Evolutionary conservation across 2,329 filamentous ascomycete genomes (phyloP), one percentile per base, ranked within the genome.

Genomic region (Aureobasidium lini): DNA sequence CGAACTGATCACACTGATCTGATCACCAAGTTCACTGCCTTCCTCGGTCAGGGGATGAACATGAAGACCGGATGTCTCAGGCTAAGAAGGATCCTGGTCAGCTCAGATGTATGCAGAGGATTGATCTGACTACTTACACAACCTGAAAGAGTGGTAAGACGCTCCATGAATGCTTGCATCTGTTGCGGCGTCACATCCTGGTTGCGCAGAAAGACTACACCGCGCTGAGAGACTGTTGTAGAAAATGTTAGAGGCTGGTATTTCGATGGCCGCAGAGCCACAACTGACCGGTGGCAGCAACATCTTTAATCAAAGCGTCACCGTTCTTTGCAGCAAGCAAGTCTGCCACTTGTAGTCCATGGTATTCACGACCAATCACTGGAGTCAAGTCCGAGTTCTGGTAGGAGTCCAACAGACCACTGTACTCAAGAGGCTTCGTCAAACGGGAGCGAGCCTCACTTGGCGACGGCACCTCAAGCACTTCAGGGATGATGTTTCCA

Each of bases 1-100:
- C 53, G 77, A 79, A 59, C 77, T 81, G 67, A 84, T 83, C 57
- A 83, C 79, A 58, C 75, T 79, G 63, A 84, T 79, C 66, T 84
- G 76, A 64, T 82, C 79, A 37, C 79, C 79, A 0, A 80, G 72
- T 64, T 83, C 78, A 60, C 76, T 78, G 18, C 75, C 76, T 62
- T 79, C 77, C 61, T 82, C 78, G 0, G 77, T 78, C 29, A 83
- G 65, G 6, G 81, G 81, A 63, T 84, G 81, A 7, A 82, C 75
- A 60, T 84, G 81, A 28, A 84, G 72, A 2, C 72, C 71, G 1
- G 80, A 82, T 2, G 75, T 76, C 37, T 72, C 65, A 16, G 80
- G 80, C 69, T 74, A 52, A 47, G 39, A 31, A 15, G 18, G 28
- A 44, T 11, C 10, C 2, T 13, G 15, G 62, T 65, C 37, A 50